Evolutionary conservation across 495 filamentous ascomycete genomes (phyloP), one percentile per base, ranked within the genome.

Genomic region (Penicillium longicatenatum): DNA sequence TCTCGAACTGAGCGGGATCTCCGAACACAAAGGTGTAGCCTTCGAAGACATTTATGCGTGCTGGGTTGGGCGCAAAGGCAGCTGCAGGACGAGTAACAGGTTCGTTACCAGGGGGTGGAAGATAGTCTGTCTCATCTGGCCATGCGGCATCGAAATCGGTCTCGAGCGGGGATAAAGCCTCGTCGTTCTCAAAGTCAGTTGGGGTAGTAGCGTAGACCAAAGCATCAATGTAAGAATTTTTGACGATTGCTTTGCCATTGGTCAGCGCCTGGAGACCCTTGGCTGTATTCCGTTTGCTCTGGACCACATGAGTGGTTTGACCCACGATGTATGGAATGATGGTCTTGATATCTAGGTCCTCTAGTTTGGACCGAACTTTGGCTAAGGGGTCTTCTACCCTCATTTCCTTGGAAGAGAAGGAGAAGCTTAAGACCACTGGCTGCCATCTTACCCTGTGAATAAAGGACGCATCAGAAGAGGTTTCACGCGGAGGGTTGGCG

Each of bases 1-100:
- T 90, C 2, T 93, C 85, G 66, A 86, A 93, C 64, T 98, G 95
- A n/a, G 72, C 72, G 41, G 79, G 66, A 53, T 93, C 86, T 31
- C 91, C 89, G 58, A 98, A 97, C 19, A 98, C 78, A 66, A 98
- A 97, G 0, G 86, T 93, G 55, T 90, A 94, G 19, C 89, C 91
- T 26, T 91, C 84, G 59, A 98, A 97, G 9, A 98, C 73, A 42
- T 86, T 86, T 14, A 78, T 69, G 17, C 94, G 80, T 6, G 73
- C 67, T 0, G 81, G 67, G 52, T 93, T 81, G 0, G 94, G 93
- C 10, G 79, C 77, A 67, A 95, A 93, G 14, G 84, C 75, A 42
- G 83, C 78, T 0, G 77, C 65, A 0, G 85, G 83, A 46, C 88
- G 79, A 26, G 84, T 77, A 11, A 80, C 75, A 0, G 87, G 87